A percentile compares a stretch with the other conserved stretches of the same genome.
These are phyloP conservation scores for Cercospora beticola DNA, from an alignment of 2,329 filamentous ascomycete species.

Conservation along the genomic window DNA sequence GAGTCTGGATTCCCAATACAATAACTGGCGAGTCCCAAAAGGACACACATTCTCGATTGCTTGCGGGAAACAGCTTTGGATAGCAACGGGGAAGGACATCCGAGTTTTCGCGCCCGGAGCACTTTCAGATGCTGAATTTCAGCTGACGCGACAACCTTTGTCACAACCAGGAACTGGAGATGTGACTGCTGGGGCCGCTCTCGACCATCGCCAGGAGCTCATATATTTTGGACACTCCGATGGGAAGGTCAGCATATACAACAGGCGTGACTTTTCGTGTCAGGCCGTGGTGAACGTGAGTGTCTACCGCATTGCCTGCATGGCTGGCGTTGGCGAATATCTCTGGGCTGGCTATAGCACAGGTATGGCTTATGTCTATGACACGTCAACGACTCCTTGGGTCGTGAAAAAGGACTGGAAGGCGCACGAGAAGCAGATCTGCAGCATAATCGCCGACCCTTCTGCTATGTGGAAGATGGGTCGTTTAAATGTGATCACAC, in stretches of 20 bases:
- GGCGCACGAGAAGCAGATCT: constrained; percentile 77
- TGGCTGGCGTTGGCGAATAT: constrained; percentile 75
- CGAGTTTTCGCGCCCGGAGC: constrained; percentile 75
- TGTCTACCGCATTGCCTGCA: constrained; percentile 89
- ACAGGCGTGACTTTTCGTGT: constrained; percentile 71
- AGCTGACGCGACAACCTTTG: constrained; percentile 70
- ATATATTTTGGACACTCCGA: constrained; percentile 91
- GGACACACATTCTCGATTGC: constrained; percentile 87
- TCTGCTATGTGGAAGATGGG: constrained; percentile 84
- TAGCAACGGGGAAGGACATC: constrained; percentile 83
- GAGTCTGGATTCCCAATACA: constrained; percentile 70
- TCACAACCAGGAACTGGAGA: constrained; percentile 74
- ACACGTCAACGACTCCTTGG: constrained; percentile 81
- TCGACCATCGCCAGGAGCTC: constrained; percentile 71
- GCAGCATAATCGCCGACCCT: constrained; percentile 72
- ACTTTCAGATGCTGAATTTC: constrained; percentile 68
- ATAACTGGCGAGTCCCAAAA: constrained; percentile 73
- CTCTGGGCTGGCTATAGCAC: constrained; percentile 96
- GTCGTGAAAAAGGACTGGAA: constrained; percentile 90
- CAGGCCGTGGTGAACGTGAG: constrained; percentile 81
- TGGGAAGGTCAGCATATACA: constrained; percentile 94
- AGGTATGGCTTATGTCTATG: constrained; percentile 90
- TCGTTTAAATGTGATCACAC: constrained; percentile 77
- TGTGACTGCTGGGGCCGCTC: constrained; percentile 76
- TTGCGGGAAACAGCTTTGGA: constrained; percentile 81